These are phyloP conservation scores for Trichomonas vaginalis DNA, from an alignment of 208 protist species.

Conservation along the genomic window DNA sequence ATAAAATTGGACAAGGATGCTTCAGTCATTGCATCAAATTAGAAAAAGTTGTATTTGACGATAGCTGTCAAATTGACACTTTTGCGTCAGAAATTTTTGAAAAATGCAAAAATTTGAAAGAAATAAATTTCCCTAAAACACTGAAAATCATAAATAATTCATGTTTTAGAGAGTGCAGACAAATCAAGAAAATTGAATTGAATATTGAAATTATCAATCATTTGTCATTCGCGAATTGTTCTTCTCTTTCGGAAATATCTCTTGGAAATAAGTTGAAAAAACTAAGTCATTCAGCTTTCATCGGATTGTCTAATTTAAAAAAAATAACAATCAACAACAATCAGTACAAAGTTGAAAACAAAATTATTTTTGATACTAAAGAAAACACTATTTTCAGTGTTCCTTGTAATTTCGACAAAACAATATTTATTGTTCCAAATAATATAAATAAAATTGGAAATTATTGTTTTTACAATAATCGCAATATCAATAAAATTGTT, in stretches of 20 bases:
- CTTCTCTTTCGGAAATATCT: background rate
- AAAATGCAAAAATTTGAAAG: background rate
- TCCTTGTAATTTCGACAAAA: background rate
- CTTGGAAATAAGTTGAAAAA: background rate
- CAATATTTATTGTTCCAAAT: background rate
- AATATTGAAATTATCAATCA: background rate
- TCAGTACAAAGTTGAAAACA: background rate
- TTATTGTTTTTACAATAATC: background rate
- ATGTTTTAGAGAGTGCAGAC: background rate
- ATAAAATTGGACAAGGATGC: background rate
- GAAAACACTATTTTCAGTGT: background rate
- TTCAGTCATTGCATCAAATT: background rate
- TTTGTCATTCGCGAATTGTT: background rate
- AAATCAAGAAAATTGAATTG: background rate
- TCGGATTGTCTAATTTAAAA: background rate
- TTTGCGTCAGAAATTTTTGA: background rate
- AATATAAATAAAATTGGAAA: background rate
- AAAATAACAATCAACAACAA: background rate
- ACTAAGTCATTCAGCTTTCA: background rate
- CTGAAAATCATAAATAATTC: background rate
- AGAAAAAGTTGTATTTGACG: too few relatives aligned
- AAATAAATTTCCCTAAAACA: background rate
- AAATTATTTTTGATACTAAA: background rate
- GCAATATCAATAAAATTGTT: background rate
- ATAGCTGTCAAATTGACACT: background rate